Evolutionary conservation across 306 rosid species (phyloP), one percentile per base, ranked within the genome.

Genomic region (Quercus suber): DNA sequence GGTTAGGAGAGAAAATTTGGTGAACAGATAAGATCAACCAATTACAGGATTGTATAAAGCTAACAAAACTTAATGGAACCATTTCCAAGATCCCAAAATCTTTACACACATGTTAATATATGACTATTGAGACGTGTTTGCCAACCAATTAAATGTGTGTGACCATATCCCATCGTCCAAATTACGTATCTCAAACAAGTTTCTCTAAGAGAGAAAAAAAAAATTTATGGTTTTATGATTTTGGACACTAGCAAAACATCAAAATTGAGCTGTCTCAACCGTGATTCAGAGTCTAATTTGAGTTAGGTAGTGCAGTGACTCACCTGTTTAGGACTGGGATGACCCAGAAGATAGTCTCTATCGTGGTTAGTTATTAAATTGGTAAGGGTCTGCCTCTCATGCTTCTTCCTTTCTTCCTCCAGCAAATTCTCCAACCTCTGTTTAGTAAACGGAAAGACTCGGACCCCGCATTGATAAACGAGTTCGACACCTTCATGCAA

Each of bases 401-500:
- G 97, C 83, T 81, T 92, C 84, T 89, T 90, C 64, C 79, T 85
- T 5, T 92, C 97, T 71, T 89, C 92, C 41, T 68, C 70, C 10
- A 74, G 69, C 87, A 95, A 74, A 78, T 83, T 74, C 76, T 84
- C 87, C 87, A 95, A 78, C 83, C 87, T 89, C 80, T 87, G 79
- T 25, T 74, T 83, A 1, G 94, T 89, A 61, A 95, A 95, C 0
- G 99, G 99, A 78, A 87, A 92, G 69, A 94, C 99, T 60, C 79
- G 83, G n/a, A 87, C 80, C 19, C 99, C 98, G 52, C 87, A 90
- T 14, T 97, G 92, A 69, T 90, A 82, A 69, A 95, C 80, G 75
- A 92, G 85, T 25, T 87, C 97, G 74, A 89, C 98, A 6, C 99
- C 99, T 19, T 95, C 89, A 15, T 72, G 84, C 82, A 91, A 64